Conservation (phyloP, 495 filamentous ascomycete species). For the Trichoderma gamsii region DNA sequence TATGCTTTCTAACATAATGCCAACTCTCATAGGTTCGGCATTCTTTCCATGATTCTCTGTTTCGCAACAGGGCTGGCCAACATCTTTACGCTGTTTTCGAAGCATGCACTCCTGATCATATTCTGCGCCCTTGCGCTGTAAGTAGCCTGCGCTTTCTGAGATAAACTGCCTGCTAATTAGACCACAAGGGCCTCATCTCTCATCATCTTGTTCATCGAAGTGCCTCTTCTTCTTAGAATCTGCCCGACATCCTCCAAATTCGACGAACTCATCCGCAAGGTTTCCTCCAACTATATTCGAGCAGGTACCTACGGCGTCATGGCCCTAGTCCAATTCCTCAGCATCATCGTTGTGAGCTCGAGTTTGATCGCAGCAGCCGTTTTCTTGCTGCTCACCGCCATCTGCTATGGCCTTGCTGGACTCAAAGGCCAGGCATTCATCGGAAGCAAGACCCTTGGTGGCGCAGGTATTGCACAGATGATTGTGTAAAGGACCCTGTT, state of each 20-base stretch:
- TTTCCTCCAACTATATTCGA: slow-evolving; percentile 95
- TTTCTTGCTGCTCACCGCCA: slow-evolving; percentile 65
- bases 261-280: slow-evolving; percentile 81
- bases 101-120: slow-evolving; percentile 60
- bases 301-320: slow-evolving; percentile 81
- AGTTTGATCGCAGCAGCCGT: slow-evolving; percentile 84
- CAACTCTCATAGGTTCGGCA: slow-evolving; percentile 69
- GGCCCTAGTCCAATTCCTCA: slow-evolving; percentile 78
- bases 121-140: slow-evolving; percentile 85
- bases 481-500: slow-evolving; percentile 76
- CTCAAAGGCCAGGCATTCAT: slow-evolving; percentile 91
- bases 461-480: slow-evolving; percentile 94
- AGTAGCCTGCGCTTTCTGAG: slow-evolving; percentile 26
- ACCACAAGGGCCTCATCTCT: slow-evolving; percentile 62
- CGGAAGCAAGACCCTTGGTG: slow-evolving; percentile 93
- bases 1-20: neutral
- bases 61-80: slow-evolving; percentile 92
- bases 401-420: slow-evolving; percentile 79
- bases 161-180: slow-evolving; percentile 18
- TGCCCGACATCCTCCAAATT: slow-evolving; percentile 90
- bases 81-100: slow-evolving; percentile 58
- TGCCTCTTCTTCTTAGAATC: slow-evolving; percentile 93
- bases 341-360: slow-evolving; percentile 53
- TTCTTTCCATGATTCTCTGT: slow-evolving; percentile 90
- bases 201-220: slow-evolving; percentile 92